phyloP scores from a whole-genome alignment of 2,329 filamentous ascomycete species.

The Endoconidiophora laricicola region DNA sequence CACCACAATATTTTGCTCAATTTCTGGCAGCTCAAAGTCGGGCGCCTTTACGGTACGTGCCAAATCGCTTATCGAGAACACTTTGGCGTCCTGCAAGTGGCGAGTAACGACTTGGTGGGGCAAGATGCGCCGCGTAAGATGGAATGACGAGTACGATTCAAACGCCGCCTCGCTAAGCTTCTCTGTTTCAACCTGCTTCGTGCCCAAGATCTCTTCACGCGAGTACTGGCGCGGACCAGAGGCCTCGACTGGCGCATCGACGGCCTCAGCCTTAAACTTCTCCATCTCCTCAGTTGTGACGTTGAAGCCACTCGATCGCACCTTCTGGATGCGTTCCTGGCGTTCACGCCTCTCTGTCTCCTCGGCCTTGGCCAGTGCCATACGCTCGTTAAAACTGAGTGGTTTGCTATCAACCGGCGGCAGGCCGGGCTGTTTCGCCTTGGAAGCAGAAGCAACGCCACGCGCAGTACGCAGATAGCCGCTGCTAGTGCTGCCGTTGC shows the following conservation, averaged over 20 bases:
- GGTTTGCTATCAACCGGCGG: conserved; percentile 20
- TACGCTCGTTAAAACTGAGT: conserved; percentile 65
- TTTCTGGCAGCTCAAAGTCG: conserved; percentile 61
- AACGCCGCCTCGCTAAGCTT: conserved; percentile 43
- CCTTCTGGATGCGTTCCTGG: conserved; percentile 33
- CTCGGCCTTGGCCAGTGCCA: conserved; percentile 51
- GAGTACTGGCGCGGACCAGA: conserved; percentile 37
- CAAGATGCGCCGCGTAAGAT: conserved; percentile 68
- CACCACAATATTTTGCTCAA: conserved; percentile 78
- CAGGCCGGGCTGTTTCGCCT: neutral
- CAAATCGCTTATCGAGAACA: conserved; percentile 64
- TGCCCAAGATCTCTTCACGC: conserved; percentile 43
- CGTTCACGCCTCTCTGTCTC: conserved; percentile 35
- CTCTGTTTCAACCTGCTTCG: conserved; percentile 21
- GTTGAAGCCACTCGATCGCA: conserved; percentile 39
- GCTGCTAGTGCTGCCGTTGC: neutral
- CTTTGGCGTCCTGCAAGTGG: conserved; percentile 60
- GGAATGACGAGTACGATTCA: conserved; percentile 72
- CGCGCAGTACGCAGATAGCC: conserved; percentile 10
- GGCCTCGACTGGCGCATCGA: conserved; percentile 34
- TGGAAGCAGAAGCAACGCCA: too few species aligned
- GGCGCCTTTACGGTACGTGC: conserved; percentile 69
- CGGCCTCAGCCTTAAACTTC: conserved; percentile 38
- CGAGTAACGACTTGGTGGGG: conserved; percentile 67
- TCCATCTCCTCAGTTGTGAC: conserved; percentile 43